Percentiles rank a stretch among this genome's conserved stretches.
Evolutionary conservation across 352 stramenopile genomes (phyloP).

Genomic region (Pythium vanterpoolii): DNA sequence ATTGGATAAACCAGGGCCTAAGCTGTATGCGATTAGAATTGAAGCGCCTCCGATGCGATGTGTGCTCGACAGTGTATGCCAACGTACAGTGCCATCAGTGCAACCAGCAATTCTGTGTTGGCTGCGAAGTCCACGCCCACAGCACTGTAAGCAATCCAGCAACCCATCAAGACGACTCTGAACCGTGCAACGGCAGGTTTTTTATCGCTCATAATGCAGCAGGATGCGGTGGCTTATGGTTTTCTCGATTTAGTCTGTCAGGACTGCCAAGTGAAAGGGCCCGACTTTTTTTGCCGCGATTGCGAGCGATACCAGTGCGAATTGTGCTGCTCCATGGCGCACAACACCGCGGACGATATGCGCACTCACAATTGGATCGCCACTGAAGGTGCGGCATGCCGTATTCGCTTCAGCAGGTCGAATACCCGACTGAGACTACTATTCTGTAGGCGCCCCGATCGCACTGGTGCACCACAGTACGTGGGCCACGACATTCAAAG

Average conservation of each 20-base stretch:
- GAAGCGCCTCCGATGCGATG: conserved; percentile 36
- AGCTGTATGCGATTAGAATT: conserved; percentile 32
- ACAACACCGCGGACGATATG: neutral
- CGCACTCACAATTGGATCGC: conserved; percentile 47
- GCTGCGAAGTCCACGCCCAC: conserved; percentile 48
- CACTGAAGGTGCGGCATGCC: conserved; percentile 39
- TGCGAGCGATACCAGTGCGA: conserved; percentile 61
- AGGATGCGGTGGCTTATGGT: neutral
- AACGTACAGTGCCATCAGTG: conserved; percentile 45
- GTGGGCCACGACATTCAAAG: conserved; percentile 42
- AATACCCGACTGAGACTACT: too few relatives aligned
- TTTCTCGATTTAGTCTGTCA: conserved; percentile 47
- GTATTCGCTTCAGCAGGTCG: neutral
- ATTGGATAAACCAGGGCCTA: neutral
- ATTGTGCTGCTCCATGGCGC: conserved; percentile 32
- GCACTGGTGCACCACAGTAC: conserved; percentile 40
- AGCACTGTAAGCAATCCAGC: conserved; percentile 18
- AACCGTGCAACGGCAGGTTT: conserved; percentile 38
- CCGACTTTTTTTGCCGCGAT: conserved; percentile 55
- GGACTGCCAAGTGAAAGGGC: conserved; percentile 33
- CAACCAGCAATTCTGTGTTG: conserved; percentile 37
- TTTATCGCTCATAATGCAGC: too few relatives aligned
- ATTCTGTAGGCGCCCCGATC: conserved; percentile 30
- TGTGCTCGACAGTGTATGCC: conserved; percentile 36
- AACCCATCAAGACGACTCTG: conserved; percentile 42